Conservation (phyloP, 1,284 basidiomycete species). For the Naganishia cerealis region DNA sequence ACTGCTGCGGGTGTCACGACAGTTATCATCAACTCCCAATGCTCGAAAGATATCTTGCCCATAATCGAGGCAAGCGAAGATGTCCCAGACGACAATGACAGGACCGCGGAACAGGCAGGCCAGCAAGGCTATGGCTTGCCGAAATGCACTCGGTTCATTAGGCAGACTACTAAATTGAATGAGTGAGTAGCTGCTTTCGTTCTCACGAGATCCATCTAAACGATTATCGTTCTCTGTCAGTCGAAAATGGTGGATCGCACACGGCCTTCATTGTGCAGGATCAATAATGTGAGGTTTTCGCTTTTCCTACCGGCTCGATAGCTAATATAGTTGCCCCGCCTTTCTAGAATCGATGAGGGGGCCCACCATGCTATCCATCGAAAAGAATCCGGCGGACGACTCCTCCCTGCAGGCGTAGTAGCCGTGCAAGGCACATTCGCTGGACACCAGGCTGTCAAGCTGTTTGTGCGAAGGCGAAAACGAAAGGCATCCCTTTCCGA, state of each 20-base stretch:
- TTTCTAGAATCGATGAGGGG: constrained; percentile 65
- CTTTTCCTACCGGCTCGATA: neutral
- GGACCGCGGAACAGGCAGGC: constrained; percentile 38
- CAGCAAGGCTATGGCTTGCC: constrained; percentile 38
- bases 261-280: constrained; percentile 85
- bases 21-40: constrained; percentile 79
- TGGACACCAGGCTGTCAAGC: constrained; percentile 85
- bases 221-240: constrained; percentile 36
- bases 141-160: constrained; percentile 83
- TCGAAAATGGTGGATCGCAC: constrained; percentile 90
- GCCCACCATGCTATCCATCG: constrained; percentile 81
- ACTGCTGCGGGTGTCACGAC: constrained; percentile 95
- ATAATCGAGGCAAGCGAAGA: constrained; percentile 65
- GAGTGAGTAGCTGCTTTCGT: constrained; percentile 57
- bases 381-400: constrained; percentile 80
- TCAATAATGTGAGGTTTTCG: constrained; percentile 62
- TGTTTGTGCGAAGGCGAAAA: constrained; percentile 63
- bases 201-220: neutral
- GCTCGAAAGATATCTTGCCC: constrained; percentile 72
- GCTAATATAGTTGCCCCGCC: neutral
- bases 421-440: constrained; percentile 87
- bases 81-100: constrained; percentile 35
- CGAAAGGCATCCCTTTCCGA: constrained; percentile 8
- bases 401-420: constrained; percentile 86
- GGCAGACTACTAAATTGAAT: constrained; percentile 71